These are phyloP conservation scores for Colletotrichum sp. DNA, from an alignment of 2,329 filamentous ascomycete species.

Conservation along the genomic window DNA sequence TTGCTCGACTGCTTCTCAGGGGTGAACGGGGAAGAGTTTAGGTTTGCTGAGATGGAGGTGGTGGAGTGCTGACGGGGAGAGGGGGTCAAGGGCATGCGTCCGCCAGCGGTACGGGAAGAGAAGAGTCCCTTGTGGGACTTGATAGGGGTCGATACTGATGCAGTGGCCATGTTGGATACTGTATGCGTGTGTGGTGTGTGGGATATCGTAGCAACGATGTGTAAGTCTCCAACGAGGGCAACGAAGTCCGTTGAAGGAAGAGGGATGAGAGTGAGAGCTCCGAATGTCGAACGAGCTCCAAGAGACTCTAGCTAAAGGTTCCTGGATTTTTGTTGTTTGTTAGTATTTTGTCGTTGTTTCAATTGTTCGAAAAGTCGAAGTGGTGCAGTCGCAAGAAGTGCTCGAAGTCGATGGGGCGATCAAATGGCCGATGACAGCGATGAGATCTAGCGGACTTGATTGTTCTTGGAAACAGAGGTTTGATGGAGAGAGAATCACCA, in stretches of 20 bases:
- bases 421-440: slow-evolving; percentile 48
- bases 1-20: slow-evolving; percentile 65
- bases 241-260: slow-evolving; percentile 48
- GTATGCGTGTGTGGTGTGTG: slow-evolving; percentile 24
- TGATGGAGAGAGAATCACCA: slow-evolving; percentile 21
- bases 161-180: slow-evolving; percentile 73
- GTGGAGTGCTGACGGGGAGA: slow-evolving; percentile 74
- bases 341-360: slow-evolving; percentile 48
- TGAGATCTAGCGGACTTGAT: slow-evolving; percentile 54
- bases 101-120: slow-evolving; percentile 89
- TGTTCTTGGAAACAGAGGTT: slow-evolving; percentile 35
- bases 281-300: slow-evolving; percentile 58
- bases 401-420: slow-evolving; percentile 52
- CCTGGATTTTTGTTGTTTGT: slow-evolving; percentile 57
- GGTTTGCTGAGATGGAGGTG: slow-evolving; percentile 52
- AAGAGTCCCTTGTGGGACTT: slow-evolving; percentile 96
- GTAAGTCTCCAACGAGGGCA: slow-evolving; percentile 50
- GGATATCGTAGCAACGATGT: slow-evolving; percentile 38
- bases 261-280: slow-evolving; percentile 37
- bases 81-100: slow-evolving; percentile 92
- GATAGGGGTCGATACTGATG: slow-evolving; percentile 84
- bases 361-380: slow-evolving; percentile 54
- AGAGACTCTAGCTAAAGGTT: slow-evolving; percentile 66
- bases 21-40: slow-evolving; percentile 77
- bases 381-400: slow-evolving; percentile 45